Evolutionary conservation across 768 basidiomycete species (phyloP), one percentile per base, ranked within the genome.

Genomic region (Podaxis carcinomalis): DNA sequence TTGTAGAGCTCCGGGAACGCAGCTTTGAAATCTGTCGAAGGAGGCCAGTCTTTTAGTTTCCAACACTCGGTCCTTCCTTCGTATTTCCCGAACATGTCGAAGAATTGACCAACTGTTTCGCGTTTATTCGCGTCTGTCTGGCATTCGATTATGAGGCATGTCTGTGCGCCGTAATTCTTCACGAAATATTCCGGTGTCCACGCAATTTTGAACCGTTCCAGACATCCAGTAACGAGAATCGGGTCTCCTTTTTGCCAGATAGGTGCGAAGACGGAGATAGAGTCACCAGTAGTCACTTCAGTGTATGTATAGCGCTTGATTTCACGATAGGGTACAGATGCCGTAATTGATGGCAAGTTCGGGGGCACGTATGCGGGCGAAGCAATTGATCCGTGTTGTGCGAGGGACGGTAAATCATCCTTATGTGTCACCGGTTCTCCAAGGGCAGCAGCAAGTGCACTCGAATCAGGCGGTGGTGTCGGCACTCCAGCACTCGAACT

Each of bases 1-100:
- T 89, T 83, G 68, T 85, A 98, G 10, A 97, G 77, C 56, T 89
- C 88, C 0, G 95, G 95, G 70, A 94, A 93, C 1, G 84, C 83
- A 2, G 81, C 78, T 68, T 87, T 87, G 76, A 98, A 96, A 64
- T 96, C 94, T 2, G 84, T 81, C 7, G 89, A 87, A 0, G 92
- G 84, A 3, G 95, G 95, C 95, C 95, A 98, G 74, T 98, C 95
- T 88, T 93, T 93, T 63, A 95, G 72, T 73, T 93, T 94, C 85
- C 85, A 78, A 54, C 82, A 87, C 32, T 82, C 79, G 21, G 67
- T 75, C 55, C 85, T 77, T 5, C 72, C 83, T 63, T 80, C 80
- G 57, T 88, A 87, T 53, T 82, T 77, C 59, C 92, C 92, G 70
- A 96, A 97, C 73, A 73, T 71, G 10, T 75, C 74, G 68, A 98